These are phyloP conservation scores for Cyclotella distinguenda DNA, from an alignment of 108 stramenopile species.

Conservation along the genomic window DNA sequence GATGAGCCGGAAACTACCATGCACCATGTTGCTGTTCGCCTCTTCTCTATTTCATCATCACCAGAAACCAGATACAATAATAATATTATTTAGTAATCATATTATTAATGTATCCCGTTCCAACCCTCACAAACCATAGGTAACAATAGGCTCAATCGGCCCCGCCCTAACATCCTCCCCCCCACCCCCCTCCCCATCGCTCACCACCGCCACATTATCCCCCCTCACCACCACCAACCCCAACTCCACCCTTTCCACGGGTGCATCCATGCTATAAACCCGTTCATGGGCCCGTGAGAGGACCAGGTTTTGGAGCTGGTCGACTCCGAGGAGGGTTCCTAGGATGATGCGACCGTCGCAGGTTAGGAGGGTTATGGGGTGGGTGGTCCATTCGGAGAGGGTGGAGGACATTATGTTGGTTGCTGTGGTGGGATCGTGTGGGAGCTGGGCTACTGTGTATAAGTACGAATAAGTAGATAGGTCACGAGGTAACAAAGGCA, in stretches of 20 bases:
- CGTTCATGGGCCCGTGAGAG: slow-evolving; percentile 67
- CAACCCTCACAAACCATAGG: not conserved
- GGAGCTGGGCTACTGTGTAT: not conserved
- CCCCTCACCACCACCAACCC: slow-evolving; percentile 82
- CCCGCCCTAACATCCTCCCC: slow-evolving; percentile 39
- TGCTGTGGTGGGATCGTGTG: too few species aligned
- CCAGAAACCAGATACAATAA: too few species aligned
- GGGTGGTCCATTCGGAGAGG: slow-evolving; percentile 68
- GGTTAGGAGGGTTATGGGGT: slow-evolving; percentile 71
- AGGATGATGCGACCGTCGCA: slow-evolving; percentile 80
- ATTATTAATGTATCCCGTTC: not conserved
- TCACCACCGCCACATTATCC: too few species aligned
- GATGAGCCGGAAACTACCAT: too few species aligned
- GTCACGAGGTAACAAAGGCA: too few species aligned
- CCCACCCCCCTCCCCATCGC: slow-evolving; percentile 8
- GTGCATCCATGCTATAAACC: slow-evolving; percentile 56
- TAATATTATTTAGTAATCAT: too few species aligned
- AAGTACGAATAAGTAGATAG: too few species aligned
- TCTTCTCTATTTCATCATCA: too few species aligned
- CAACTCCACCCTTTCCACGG: slow-evolving; percentile 72
- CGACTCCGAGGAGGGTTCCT: slow-evolving; percentile 71
- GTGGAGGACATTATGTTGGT: slow-evolving; percentile 81
- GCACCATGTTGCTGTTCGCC: too few species aligned
- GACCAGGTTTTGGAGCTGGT: slow-evolving; percentile 87
- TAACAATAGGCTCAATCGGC: slow-evolving; percentile 38